These are phyloP conservation scores for Boletales sp. DNA, from an alignment of 768 basidiomycete genomes.

Conservation along the genomic window DNA sequence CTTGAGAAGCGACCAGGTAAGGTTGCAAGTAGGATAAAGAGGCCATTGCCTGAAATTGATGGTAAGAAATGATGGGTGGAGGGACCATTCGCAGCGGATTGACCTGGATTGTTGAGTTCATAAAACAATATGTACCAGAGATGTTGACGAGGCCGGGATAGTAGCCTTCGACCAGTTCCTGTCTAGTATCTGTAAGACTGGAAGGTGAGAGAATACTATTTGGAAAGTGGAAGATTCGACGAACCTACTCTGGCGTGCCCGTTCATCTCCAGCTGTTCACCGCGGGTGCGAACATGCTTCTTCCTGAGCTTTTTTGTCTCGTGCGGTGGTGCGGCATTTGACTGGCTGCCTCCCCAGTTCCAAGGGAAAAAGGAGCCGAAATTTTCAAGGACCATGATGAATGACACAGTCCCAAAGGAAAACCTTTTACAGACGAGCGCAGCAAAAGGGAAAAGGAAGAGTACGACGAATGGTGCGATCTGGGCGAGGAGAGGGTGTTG, in stretches of 20 bases:
- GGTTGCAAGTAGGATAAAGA: slow-evolving; percentile 81
- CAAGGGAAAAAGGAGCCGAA: slow-evolving; percentile 56
- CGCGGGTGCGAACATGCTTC: slow-evolving; percentile 48
- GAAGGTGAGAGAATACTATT: slow-evolving; percentile 1
- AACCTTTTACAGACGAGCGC: slow-evolving; percentile 31
- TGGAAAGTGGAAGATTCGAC: slow-evolving; percentile 2
- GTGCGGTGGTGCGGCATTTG: slow-evolving; percentile 19
- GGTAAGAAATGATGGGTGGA: slow-evolving; percentile 13
- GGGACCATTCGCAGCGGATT: slow-evolving; percentile 9
- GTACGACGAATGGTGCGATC: slow-evolving; percentile 50
- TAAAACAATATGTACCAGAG: slow-evolving; percentile 95
- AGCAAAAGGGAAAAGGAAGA: slow-evolving; percentile 43
- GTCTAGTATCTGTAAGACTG: slow-evolving; percentile 18
- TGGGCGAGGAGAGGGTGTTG: slow-evolving; percentile 48
- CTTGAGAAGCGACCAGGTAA: slow-evolving; percentile 71
- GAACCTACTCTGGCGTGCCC: slow-evolving; percentile 30
- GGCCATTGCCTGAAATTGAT: slow-evolving; percentile 68
- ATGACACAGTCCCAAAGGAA: slow-evolving; percentile 24
- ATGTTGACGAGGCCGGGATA: slow-evolving; percentile 95
- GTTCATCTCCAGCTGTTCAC: slow-evolving; percentile 53
- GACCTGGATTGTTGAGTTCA: slow-evolving; percentile 94
- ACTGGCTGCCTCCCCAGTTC: slow-evolving; percentile 49
- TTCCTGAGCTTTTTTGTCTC: slow-evolving; percentile 46
- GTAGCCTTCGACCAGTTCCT: slow-evolving; percentile 37
- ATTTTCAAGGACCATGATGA: slow-evolving; percentile 55